Evolutionary conservation across 2,329 filamentous ascomycete species (phyloP).

Genomic region (Fusarium sp.): DNA sequence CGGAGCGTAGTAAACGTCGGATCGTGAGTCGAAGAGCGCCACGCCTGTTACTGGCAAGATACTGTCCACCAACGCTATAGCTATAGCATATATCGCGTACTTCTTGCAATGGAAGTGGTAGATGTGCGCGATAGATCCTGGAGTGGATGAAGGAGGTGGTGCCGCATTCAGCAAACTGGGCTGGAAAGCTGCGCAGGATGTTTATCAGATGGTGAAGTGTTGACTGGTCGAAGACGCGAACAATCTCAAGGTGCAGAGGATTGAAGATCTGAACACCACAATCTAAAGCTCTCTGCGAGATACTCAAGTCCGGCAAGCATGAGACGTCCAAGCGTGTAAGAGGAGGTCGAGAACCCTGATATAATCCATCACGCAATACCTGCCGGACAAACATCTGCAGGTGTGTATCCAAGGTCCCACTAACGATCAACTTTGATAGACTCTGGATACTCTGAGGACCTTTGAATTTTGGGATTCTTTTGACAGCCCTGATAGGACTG

Average conservation of each 20-base stretch:
- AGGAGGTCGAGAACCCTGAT: slow-evolving; percentile 9
- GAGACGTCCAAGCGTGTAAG: background rate
- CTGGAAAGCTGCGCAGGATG: background rate
- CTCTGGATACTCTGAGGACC: fast-evolving
- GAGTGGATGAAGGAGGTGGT: slow-evolving; percentile 10
- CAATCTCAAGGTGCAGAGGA: background rate
- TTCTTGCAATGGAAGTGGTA: background rate
- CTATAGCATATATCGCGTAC: background rate
- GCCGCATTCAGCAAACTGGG: background rate
- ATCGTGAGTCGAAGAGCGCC: background rate
- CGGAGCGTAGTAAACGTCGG: background rate
- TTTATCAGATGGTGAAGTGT: background rate
- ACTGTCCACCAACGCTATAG: background rate
- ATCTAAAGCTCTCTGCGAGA: fast-evolving
- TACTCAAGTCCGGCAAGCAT: fast-evolving
- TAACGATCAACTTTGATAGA: fast-evolving
- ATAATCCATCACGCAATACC: background rate
- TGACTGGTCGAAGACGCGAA: background rate
- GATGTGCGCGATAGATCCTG: fast-evolving
- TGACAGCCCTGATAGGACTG: fast-evolving
- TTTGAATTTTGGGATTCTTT: fast-evolving
- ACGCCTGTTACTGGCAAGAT: background rate
- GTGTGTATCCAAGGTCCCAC: background rate
- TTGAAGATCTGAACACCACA: background rate
- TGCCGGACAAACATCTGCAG: slow-evolving; percentile 14